Base-by-base conservation (phyloP, 2,329 filamentous ascomycete genomes). In the Stemphylium vesicarium region DNA sequence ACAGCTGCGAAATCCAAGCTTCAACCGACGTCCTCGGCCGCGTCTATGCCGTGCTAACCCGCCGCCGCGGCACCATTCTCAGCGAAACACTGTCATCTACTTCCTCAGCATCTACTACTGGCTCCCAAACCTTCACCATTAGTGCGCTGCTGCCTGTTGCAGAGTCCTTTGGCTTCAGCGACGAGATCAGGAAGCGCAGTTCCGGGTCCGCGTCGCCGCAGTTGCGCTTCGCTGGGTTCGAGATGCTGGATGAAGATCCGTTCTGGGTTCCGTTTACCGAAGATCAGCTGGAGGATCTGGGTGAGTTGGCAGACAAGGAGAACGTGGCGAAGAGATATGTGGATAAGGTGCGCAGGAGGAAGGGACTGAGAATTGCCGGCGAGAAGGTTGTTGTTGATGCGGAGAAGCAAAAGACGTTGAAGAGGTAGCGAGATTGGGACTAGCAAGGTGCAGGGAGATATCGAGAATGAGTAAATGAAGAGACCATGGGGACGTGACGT, bases 261-360 rank as follows among this genome's bases (percentile, higher is more conserved):
- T 96, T 96, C 80, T 99, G 95, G 95, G 92, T 96, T 41, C 95
- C 95, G 1, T 92, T 92, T 62, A 98, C 94, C 0, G 95, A 98
- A 72, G 95, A 98, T 74, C 92, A 99, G 71, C 78, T 99, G 46
- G 95, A 99, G 81, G 95, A 99, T 80, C 79, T 99, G 57, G 95
- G 95, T 22, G 94, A 98, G 81, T 80, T 94, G 73, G 95, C 91
- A 4, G 95, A 99, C 78, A 85, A 86, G 71, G 95, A 98, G 82
- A 98, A 97, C 77, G 91, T 98, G 45, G 95, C 95, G 20, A 96
- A 96, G 85, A 81, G 90, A 72, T 98, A 98, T 80, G 93, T 99
- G 85, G 95, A 99, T 78, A 81, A 84, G 33, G 94, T 99, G 36
- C 82, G 95, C 70, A 84, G 82, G 72, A 84, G 92, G 76, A 99